Evolutionary conservation across 2,329 filamentous ascomycete species (phyloP).

Genomic region (Thielaviopsis euricoi): DNA sequence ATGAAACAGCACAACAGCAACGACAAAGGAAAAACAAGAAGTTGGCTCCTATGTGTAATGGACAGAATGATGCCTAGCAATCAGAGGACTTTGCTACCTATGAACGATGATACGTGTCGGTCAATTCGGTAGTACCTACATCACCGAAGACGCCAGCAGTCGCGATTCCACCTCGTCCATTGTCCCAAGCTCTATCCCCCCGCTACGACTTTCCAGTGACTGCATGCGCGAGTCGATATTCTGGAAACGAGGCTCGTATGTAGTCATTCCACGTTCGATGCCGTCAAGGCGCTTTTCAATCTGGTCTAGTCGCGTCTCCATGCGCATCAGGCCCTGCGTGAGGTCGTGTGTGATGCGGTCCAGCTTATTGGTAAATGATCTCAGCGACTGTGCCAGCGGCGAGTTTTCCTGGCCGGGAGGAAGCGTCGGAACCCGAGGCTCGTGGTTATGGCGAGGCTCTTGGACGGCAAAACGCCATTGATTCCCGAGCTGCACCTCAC

Average conservation of each 20-base stretch:
- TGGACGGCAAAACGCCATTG: slow-evolving; percentile 49
- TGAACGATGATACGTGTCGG: too few relatives aligned
- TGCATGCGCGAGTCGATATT: slow-evolving; percentile 26
- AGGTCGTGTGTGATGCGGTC: slow-evolving; percentile 42
- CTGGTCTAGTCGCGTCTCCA: slow-evolving; percentile 32
- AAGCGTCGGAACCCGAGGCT: slow-evolving; percentile 37
- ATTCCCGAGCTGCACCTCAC: slow-evolving; percentile 44
- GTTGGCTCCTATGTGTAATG: neutral
- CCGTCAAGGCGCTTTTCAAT: slow-evolving; percentile 39
- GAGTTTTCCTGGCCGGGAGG: slow-evolving; percentile 40
- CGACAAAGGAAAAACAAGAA: neutral
- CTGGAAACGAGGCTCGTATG: slow-evolving; percentile 29
- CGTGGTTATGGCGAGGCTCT: slow-evolving; percentile 44
- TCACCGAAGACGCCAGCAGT: slow-evolving; percentile 19
- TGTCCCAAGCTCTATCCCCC: slow-evolving; percentile 18
- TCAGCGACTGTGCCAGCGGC: slow-evolving; percentile 39
- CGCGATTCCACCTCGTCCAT: slow-evolving; percentile 30
- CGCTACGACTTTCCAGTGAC: slow-evolving; percentile 20
- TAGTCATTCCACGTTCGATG: slow-evolving; percentile 29
- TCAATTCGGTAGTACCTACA: neutral
- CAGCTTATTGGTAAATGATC: slow-evolving; percentile 41
- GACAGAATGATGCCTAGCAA: neutral
- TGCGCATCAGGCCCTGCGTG: slow-evolving; percentile 32
- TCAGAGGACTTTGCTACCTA: too few relatives aligned
- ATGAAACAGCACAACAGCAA: neutral